phyloP scores from a whole-genome alignment of 2,329 filamentous ascomycete genomes.

The Calcarisporium arbuscula region DNA sequence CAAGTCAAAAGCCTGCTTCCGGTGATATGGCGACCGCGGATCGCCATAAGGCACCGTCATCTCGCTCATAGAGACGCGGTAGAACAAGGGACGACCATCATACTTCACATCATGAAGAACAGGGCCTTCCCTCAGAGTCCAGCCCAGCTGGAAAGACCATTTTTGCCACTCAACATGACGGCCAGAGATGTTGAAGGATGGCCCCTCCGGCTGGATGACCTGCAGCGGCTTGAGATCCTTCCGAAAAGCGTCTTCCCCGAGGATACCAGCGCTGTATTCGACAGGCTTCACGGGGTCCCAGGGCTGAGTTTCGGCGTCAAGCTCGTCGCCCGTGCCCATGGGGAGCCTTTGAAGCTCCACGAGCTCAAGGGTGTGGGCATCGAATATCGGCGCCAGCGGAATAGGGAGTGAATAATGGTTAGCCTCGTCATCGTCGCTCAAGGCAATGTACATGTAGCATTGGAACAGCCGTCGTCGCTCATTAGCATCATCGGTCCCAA shows the following conservation, averaged over 20 bases:
- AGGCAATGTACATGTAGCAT: conserved; percentile 37
- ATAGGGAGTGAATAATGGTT: conserved; percentile 59
- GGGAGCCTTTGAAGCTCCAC: conserved; percentile 52
- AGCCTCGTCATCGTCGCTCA: conserved; percentile 42
- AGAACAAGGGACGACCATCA: conserved; percentile 57
- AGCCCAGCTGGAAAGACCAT: conserved; percentile 63
- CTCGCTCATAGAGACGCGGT: conserved; percentile 61
- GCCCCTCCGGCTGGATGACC: conserved; percentile 63
- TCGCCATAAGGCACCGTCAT: no score
- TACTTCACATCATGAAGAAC: conserved; percentile 66
- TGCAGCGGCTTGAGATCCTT: conserved; percentile 62
- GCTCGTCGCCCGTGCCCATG: conserved; percentile 37
- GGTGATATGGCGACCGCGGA: no score
- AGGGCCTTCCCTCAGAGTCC: conserved; percentile 64
- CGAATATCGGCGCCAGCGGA: conserved; percentile 54
- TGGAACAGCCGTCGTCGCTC: conserved; percentile 39
- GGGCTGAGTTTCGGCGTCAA: conserved; percentile 27
- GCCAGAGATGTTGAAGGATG: conserved; percentile 55
- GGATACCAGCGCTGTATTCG: conserved; percentile 46
- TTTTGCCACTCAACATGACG: conserved; percentile 55
- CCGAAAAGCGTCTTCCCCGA: conserved; percentile 38
- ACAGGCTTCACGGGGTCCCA: conserved; percentile 36
- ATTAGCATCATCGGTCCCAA: conserved; percentile 38
- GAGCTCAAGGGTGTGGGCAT: conserved; percentile 48
- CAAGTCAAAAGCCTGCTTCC: no score